Base-by-base conservation (phyloP, 1,139 yeast genomes). In the Taphrina confusa region DNA sequence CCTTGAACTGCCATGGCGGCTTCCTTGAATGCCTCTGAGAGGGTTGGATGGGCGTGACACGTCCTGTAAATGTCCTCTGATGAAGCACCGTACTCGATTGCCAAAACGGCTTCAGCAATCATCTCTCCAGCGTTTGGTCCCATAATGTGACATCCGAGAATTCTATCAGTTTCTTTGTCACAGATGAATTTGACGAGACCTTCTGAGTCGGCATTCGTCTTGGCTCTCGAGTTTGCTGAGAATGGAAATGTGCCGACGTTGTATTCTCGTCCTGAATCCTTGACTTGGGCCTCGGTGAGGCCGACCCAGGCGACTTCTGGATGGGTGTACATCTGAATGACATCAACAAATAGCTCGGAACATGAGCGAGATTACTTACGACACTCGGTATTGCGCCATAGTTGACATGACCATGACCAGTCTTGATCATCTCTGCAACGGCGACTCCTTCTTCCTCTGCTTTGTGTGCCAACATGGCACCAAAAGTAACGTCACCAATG, bases 241-340 rank as follows among this genome's bases (percentile, higher is more conserved):
- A 92, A 94, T 73, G 97, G 96, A 90, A 92, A 92, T 78, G 92
- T 92, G 73, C 99, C 99, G 64, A 87, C 82, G 76, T 86, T 91
- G 82, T 87, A 94, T 69, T 85, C 81, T 75, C 90, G 83, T 68
- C 97, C 97, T 70, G 90, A 89, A 69, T 83, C 94, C 81, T 92
- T 92, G 74, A 91, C 82, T 77, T 92, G 94, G 78, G 94, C 87
- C 79, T 94, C 99, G 70, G 83, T 87, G 76, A 87, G 88, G 70
- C 99, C 99, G 67, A 88, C 96, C 97, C 97, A 92, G 57, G 97
- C 97, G 67, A 92, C 96, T 79, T 92, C 98, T 66, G 98, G 98
- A 77, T 90, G 97, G 56, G 97, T 85, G 81, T 92, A 92, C 97
- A 92, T 91, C 50, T 45, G 20, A 5, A 25, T 9, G 12, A 14